These are phyloP conservation scores for Paramecium biaurelia DNA, from an alignment of 73 alveolate genomes.

Conservation along the genomic window DNA sequence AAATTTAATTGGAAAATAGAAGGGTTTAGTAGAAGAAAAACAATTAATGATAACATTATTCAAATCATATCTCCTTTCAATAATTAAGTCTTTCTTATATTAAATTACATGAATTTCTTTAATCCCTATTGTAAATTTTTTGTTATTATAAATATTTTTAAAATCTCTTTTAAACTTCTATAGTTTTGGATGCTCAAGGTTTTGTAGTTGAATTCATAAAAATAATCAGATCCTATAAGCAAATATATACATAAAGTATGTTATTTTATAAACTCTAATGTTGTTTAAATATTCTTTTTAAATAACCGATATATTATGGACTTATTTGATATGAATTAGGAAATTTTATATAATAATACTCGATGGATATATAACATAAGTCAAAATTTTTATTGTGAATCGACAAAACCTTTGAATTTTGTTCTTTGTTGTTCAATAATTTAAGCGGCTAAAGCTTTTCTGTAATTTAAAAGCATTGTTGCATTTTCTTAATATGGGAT, in stretches of 20 bases:
- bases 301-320: neutral
- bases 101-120: neutral
- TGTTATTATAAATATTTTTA: neutral
- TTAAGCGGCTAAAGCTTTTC: neutral
- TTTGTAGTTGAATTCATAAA: neutral
- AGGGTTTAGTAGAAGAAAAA: neutral
- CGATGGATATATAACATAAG: neutral
- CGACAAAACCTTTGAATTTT: neutral
- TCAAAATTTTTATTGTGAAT: neutral
- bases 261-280: neutral
- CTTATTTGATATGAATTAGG: neutral
- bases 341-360: neutral
- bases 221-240: neutral
- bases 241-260: neutral
- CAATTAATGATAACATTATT: neutral
- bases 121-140: neutral
- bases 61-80: neutral
- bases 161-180: neutral
- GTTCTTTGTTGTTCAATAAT: neutral
- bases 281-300: neutral
- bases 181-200: neutral
- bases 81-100: neutral
- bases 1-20: neutral
- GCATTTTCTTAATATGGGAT: neutral
- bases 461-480: neutral